Conservation (phyloP, 73 alveolate genomes). For the Paramecium pentaurelia region DNA sequence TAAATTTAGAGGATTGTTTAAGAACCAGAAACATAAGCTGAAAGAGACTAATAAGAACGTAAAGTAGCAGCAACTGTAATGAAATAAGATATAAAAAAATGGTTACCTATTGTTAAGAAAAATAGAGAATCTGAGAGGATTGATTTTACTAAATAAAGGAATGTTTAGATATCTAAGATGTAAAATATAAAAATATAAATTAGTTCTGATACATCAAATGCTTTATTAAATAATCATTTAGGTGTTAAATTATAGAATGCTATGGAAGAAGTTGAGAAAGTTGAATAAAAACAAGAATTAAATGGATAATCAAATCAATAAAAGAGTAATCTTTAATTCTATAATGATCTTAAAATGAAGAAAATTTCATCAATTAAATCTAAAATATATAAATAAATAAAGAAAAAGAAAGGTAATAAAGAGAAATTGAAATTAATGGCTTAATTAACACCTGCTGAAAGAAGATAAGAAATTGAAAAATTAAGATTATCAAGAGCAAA, state of each 20-base stretch:
- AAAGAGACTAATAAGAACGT: not conserved
- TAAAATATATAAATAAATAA: not conserved
- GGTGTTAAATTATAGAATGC: not conserved
- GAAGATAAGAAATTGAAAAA: conserved; percentile 33
- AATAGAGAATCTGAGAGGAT: conserved; percentile 14
- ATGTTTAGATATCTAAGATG: not conserved
- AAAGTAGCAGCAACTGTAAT: conserved; percentile 15
- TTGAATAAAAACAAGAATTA: not conserved
- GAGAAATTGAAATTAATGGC: conserved; percentile 27
- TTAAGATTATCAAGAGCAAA: not conserved
- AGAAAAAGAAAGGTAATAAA: not conserved
- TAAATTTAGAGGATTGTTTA: not conserved
- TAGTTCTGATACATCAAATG: conserved; percentile 38
- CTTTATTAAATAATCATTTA: not conserved
- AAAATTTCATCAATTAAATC: not conserved
- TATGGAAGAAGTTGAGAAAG: not conserved
- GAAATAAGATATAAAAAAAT: conserved; percentile 37
- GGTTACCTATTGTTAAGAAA: conserved; percentile 38
- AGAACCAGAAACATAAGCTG: conserved; percentile 31
- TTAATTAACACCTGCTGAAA: conserved; percentile 35
- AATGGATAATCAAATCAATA: not conserved
- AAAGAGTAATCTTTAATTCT: not conserved
- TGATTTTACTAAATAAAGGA: conserved; percentile 17
- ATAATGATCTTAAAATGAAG: not conserved
- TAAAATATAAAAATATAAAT: not conserved